These are phyloP conservation scores for Fomitopsis pinicola DNA, from an alignment of 1,284 basidiomycete genomes.

Conservation along the genomic window DNA sequence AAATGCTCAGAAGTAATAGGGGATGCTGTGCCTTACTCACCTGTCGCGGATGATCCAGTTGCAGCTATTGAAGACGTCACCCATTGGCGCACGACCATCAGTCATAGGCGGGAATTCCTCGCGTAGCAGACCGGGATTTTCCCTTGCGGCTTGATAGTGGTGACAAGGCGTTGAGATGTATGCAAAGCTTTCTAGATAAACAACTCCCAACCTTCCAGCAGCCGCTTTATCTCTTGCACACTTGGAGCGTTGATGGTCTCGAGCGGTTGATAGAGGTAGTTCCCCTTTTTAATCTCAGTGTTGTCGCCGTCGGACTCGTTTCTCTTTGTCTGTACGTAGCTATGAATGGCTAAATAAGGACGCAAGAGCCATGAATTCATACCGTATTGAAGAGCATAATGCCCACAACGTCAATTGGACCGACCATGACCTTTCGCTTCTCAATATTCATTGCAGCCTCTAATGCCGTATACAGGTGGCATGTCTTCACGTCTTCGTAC, in stretches of 20 bases:
- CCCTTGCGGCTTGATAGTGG: conserved; percentile 43
- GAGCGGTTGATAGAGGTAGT: conserved; percentile 75
- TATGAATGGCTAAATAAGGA: not conserved
- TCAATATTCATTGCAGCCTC: conserved; percentile 82
- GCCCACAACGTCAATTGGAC: conserved; percentile 85
- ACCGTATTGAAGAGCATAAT: conserved; percentile 93
- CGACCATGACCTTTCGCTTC: conserved; percentile 85
- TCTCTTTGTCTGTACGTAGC: conserved; percentile 29
- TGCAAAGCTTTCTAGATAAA: not conserved
- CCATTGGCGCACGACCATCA: conserved; percentile 59
- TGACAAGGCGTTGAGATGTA: not conserved
- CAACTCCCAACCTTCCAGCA: conserved; percentile 59
- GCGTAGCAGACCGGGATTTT: conserved; percentile 51
- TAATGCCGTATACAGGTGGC: conserved; percentile 66
- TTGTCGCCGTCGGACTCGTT: conserved; percentile 47
- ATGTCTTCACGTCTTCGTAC: conserved; percentile 60
- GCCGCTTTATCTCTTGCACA: conserved; percentile 68
- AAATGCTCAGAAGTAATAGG: not conserved
- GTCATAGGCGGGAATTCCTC: conserved; percentile 58
- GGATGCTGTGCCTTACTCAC: conserved; percentile 39
- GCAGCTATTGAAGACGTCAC: conserved; percentile 83
- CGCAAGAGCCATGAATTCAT: conserved; percentile 25
- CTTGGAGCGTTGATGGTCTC: conserved; percentile 75
- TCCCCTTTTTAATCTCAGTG: conserved; percentile 73
- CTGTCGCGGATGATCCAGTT: conserved; percentile 85